These are phyloP conservation scores for Sphenostylis stenocarpa DNA, from an alignment of 306 rosid species.

Conservation along the genomic window DNA sequence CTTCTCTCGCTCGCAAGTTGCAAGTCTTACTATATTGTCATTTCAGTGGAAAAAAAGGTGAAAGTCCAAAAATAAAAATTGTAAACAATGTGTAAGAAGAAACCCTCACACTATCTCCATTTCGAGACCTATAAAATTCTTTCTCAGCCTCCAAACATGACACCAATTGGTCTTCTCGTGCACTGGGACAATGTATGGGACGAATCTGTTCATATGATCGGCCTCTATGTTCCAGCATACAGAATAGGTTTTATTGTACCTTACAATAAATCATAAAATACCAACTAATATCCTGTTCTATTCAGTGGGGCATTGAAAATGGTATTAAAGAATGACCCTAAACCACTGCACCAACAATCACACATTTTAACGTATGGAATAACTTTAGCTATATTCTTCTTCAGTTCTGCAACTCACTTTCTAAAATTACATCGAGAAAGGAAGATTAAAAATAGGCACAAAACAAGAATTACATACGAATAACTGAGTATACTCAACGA, in stretches of 20 bases:
- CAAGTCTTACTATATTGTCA: background rate
- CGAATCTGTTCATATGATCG: background rate
- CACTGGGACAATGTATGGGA: background rate
- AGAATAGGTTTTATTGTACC: background rate
- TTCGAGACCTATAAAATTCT: background rate
- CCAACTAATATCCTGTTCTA: background rate
- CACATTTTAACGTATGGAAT: background rate
- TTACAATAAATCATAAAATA: background rate
- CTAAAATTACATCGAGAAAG: background rate
- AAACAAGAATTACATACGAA: constrained; percentile 4
- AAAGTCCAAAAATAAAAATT: background rate
- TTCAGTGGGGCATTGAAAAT: background rate
- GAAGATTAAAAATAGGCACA: background rate
- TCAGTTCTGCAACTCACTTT: background rate
- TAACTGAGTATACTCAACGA: background rate
- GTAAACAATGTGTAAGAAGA: background rate
- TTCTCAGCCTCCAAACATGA: background rate
- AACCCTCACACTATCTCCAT: background rate
- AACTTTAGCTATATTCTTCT: background rate
- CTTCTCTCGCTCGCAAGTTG: background rate
- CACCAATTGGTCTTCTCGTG: background rate
- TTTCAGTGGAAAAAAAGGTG: background rate
- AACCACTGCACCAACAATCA: constrained; percentile 2
- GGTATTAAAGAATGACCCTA: background rate
- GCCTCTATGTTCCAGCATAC: background rate